Percentiles rank a stretch among this genome's conserved stretches.
Evolutionary conservation across 805 yeast species (phyloP).

Genomic region (Starmerella khaoyaiensis): DNA sequence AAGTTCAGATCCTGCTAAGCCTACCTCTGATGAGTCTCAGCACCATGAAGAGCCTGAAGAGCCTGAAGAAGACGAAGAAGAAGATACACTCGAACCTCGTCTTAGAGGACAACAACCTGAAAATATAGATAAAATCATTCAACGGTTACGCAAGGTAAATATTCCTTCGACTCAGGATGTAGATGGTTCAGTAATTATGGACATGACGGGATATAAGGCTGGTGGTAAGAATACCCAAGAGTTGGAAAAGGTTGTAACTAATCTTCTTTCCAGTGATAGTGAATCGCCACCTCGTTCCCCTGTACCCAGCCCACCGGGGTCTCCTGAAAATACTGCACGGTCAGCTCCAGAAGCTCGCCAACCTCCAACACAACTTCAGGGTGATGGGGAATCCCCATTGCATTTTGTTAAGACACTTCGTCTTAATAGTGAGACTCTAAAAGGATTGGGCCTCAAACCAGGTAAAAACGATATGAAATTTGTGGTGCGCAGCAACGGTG

Average conservation of each 20-base stretch:
- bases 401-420: slow-evolving; percentile 74
- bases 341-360: neutral
- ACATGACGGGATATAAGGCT: slow-evolving; percentile 92
- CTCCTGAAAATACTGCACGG: slow-evolving; percentile 5
- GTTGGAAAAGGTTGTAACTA: slow-evolving; percentile 51
- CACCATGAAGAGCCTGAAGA: neutral
- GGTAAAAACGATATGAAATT: slow-evolving; percentile 74
- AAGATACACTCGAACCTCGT: slow-evolving; percentile 13
- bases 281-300: slow-evolving; percentile 17
- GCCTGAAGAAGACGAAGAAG: neutral
- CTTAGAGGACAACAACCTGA: slow-evolving; percentile 19
- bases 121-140: slow-evolving; percentile 20
- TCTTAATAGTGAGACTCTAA: slow-evolving; percentile 79
- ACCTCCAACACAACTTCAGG: too few relatives aligned
- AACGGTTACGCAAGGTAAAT: slow-evolving; percentile 37
- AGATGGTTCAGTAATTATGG: slow-evolving; percentile 80
- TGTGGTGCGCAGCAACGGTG: slow-evolving; percentile 70
- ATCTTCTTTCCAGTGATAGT: slow-evolving; percentile 6
- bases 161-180: slow-evolving; percentile 80
- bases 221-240: slow-evolving; percentile 46
- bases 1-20: neutral
- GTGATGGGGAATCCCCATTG: too few relatives aligned
- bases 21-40: neutral
- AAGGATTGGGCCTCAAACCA: slow-evolving; percentile 52
- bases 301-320: slow-evolving; percentile 5